Base-by-base conservation (phyloP, 768 basidiomycete species). In the Psilocybe cyanescens region DNA sequence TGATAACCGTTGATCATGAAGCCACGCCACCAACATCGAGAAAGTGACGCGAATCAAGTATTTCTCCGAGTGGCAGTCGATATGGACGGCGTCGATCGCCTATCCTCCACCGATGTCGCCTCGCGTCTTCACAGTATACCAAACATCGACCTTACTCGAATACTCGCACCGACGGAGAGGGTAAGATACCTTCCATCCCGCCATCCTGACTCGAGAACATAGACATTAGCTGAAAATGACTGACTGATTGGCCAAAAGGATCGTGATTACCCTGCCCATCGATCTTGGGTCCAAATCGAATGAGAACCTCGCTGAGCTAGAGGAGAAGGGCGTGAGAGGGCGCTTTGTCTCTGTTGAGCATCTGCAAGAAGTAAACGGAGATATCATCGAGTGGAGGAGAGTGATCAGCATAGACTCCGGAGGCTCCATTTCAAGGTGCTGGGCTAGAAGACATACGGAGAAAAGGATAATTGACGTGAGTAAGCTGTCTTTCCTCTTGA, bases 371-470 rank as follows among this genome's bases (percentile, higher is more conserved):
- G 74, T 83, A 44, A 78, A 79, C 1, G 75, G 78, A 39, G 85
- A 81, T 50, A 75, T 70, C 47, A 77, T 86, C 30, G 86, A 88
- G 70, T 88, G 87, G 87, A 75, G 82, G 56, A 84, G 86, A 81
- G 82, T 85, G 9, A 83, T 83, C 4, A 82, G 84, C 49, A 83
- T 82, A 62, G 80, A 81, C 6, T 81, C 84, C 5, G 85, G 85
- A 14, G 87, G 87, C 12, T 75, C 71, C 46, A 81, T 88, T 44
- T 84, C 86, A 1, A 71, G 75, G 44, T 84, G 83, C 60, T 64
- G 84, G 65, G 78, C 78, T 3, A 79, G 85, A 58, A 72, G 69
- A 54, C 77, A 77, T 54, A 78, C 85, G 74, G 75, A 80, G 8
- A 73, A 79, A 54, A 78, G 77, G 58, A 83, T 88, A 61, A 77